Conservation (phyloP, 768 basidiomycete genomes). For the Hortiboletus campestris region DNA sequence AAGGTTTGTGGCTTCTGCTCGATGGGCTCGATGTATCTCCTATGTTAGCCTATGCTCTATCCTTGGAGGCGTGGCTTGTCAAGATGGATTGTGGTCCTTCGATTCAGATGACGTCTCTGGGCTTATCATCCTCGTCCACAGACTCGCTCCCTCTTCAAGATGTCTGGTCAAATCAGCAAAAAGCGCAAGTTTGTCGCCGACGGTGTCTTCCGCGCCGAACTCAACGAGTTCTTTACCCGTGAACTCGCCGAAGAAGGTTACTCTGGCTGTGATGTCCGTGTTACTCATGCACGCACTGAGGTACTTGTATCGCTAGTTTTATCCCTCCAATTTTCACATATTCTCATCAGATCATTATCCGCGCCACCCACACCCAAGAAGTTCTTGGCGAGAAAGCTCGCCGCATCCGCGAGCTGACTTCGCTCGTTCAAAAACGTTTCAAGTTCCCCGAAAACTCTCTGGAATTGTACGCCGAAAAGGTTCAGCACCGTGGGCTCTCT, state of each 20-base stretch:
- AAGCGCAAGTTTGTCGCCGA: conserved; percentile 99
- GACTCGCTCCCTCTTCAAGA: conserved; percentile 39
- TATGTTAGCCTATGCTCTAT: background rate
- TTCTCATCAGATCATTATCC: conserved; percentile 85
- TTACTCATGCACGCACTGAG: conserved; percentile 98
- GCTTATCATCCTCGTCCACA: conserved; percentile 22
- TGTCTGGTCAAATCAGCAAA: conserved; percentile 91
- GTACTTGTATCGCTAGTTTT: conserved; percentile 37
- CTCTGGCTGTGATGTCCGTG: conserved; percentile 99
- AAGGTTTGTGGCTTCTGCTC: conserved; percentile 23
- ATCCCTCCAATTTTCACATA: background rate
- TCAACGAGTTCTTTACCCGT: conserved; percentile 98
- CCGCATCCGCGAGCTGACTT: conserved; percentile 96
- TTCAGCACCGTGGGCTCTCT: conserved; percentile 95
- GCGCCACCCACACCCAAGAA: conserved; percentile 98
- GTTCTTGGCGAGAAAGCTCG: conserved; percentile 99
- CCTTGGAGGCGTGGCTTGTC: background rate
- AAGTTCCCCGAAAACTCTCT: conserved; percentile 99
- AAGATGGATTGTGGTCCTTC: conserved; percentile 21
- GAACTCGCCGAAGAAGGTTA: conserved; percentile 99
- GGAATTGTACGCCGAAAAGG: conserved; percentile 99
- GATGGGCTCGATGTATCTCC: background rate
- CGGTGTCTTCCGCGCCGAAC: conserved; percentile 98
- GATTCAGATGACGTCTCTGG: conserved; percentile 17
- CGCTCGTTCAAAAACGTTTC: conserved; percentile 99